A percentile compares a stretch with the other conserved stretches of the same genome.
Conservation (phyloP, 2,329 filamentous ascomycete genomes). For the Cordyceps pruinosa region DNA sequence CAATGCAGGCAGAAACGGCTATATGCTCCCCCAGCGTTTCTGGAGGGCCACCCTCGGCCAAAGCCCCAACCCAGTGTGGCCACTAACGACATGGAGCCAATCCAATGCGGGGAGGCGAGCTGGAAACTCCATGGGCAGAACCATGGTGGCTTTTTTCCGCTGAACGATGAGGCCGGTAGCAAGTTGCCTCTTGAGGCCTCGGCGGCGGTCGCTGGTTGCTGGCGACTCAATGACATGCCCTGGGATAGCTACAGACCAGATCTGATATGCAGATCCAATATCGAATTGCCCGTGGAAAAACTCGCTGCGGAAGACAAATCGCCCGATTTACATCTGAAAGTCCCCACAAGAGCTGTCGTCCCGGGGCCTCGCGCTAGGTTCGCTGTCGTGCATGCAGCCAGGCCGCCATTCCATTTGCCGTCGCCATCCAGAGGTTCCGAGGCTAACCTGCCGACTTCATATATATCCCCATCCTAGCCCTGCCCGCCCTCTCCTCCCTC, state of each 20-base stretch:
- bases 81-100: background rate
- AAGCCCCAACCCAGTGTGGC: background rate
- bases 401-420: background rate
- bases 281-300: background rate
- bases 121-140: background rate
- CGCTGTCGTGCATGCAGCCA: background rate
- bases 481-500: background rate
- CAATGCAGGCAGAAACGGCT: background rate
- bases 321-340: slow-evolving; percentile 6
- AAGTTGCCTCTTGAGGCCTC: background rate
- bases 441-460: slow-evolving; percentile 3
- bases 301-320: background rate
- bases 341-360: slow-evolving; percentile 2
- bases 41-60: background rate
- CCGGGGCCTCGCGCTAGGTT: slow-evolving; percentile 7
- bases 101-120: background rate
- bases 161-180: background rate
- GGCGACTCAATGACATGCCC: too few relatives aligned
- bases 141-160: background rate
- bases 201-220: background rate
- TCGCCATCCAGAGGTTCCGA: slow-evolving; percentile 1
- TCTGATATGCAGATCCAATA: too few relatives aligned
- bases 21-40: background rate
- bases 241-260: too few relatives aligned
- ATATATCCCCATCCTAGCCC: slow-evolving; percentile 8